A percentile compares a stretch with the other conserved stretches of the same genome.
Conservation (phyloP, 352 stramenopile genomes). For the Pythium coloratum region DNA sequence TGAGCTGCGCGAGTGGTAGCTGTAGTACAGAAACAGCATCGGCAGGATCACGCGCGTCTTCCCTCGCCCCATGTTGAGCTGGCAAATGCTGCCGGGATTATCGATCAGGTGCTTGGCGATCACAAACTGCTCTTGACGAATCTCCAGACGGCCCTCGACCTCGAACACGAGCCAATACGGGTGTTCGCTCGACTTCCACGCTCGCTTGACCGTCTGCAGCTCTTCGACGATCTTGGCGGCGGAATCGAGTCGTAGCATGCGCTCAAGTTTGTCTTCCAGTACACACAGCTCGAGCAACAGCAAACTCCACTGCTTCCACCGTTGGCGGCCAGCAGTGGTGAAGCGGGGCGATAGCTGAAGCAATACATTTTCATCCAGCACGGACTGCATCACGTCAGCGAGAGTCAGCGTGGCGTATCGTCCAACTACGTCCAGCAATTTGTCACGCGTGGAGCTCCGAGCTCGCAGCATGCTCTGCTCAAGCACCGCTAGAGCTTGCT, state of each 20-base stretch:
- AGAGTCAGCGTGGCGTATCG: slow-evolving; percentile 31
- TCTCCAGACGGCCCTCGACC: slow-evolving; percentile 76
- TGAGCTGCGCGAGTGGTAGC: slow-evolving; percentile 11
- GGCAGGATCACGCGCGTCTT: slow-evolving; percentile 89
- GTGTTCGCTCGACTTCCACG: slow-evolving; percentile 57
- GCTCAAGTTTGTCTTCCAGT: slow-evolving; percentile 67
- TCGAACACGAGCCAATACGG: slow-evolving; percentile 89
- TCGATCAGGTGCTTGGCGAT: slow-evolving; percentile 76
- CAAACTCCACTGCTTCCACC: slow-evolving; percentile 29
- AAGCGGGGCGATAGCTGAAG: slow-evolving; percentile 33
- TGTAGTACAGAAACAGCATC: slow-evolving; percentile 84
- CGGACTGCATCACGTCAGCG: slow-evolving; percentile 39
- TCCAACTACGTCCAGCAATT: slow-evolving; percentile 29
- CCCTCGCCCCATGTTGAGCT: slow-evolving; percentile 89
- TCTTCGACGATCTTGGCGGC: slow-evolving; percentile 46
- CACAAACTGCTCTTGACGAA: slow-evolving; percentile 78
- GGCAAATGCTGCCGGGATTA: slow-evolving; percentile 59
- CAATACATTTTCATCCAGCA: slow-evolving; percentile 37
- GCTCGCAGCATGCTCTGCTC: neutral
- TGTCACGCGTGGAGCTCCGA: slow-evolving; percentile 10
- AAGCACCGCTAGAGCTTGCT: neutral
- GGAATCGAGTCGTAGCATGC: slow-evolving; percentile 19
- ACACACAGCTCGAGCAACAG: slow-evolving; percentile 68
- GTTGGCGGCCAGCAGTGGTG: slow-evolving; percentile 6
- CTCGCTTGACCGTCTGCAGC: slow-evolving; percentile 28